Conservation (phyloP, 345 rosid species). For the Eutrema heterophyllum region DNA sequence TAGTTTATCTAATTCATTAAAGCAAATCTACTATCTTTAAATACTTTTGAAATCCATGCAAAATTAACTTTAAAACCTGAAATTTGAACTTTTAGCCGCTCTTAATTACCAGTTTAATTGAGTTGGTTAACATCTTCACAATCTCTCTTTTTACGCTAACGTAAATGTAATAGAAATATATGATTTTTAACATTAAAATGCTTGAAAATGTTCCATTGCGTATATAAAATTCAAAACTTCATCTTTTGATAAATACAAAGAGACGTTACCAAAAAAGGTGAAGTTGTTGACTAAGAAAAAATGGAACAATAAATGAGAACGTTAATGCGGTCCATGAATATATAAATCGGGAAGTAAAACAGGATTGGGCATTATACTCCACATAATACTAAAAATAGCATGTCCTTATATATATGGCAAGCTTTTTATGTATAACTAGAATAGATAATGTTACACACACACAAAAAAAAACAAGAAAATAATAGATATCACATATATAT, state of each 20-base stretch:
- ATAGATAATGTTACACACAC: not conserved
- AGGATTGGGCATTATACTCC: constrained; percentile 12
- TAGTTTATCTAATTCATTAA: not conserved
- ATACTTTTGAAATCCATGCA: not conserved
- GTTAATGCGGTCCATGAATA: not conserved
- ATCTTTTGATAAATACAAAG: not conserved
- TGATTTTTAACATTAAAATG: not conserved
- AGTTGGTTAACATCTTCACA: constrained; percentile 19
- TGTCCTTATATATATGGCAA: constrained; percentile 10
- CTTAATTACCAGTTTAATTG: constrained; percentile 6
- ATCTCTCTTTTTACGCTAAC: not conserved
- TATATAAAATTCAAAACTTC: not conserved
- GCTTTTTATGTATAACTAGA: not conserved
- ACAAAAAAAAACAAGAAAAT: not conserved
- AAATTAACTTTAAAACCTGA: not conserved
- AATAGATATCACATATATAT: not conserved
- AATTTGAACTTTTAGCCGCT: constrained; percentile 3
- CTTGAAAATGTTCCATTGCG: not conserved
- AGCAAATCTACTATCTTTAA: not conserved
- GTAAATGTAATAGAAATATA: not conserved
- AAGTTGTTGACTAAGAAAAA: constrained; percentile 13
- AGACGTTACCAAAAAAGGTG: not conserved
- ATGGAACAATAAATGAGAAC: constrained; percentile 7
- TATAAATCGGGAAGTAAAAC: not conserved
- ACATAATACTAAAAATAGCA: not conserved